A percentile compares a stretch with the other conserved stretches of the same genome.
Evolutionary conservation across 805 yeast species (phyloP).

Genomic region (Lachancea meyersii): DNA sequence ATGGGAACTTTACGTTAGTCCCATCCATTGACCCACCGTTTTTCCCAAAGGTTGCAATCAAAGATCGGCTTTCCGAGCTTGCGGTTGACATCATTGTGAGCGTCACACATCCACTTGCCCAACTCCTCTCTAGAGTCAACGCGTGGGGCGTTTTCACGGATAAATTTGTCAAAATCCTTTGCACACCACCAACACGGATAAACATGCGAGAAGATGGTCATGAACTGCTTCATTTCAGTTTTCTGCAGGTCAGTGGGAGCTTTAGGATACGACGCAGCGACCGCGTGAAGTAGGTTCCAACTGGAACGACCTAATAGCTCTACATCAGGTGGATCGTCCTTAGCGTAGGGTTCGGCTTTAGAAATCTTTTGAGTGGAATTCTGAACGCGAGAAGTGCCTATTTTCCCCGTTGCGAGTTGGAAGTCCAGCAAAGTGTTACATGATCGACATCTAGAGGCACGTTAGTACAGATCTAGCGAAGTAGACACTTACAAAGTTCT

Average conservation of each 20-base stretch:
- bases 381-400: not conserved
- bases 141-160: conserved; percentile 47
- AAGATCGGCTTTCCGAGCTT: conserved; percentile 82
- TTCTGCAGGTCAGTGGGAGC: conserved; percentile 58
- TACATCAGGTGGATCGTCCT: conserved; percentile 83
- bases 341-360: conserved; percentile 29
- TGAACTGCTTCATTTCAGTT: conserved; percentile 61
- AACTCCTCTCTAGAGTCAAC: conserved; percentile 67
- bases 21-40: conserved; percentile 96
- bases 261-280: conserved; percentile 85
- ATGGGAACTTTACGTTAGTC: conserved; percentile 32
- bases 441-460: conserved; percentile 60
- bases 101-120: conserved; percentile 89
- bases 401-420: conserved; percentile 47
- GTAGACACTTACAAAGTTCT: not conserved
- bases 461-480: conserved; percentile 3
- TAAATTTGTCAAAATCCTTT: conserved; percentile 64
- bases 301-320: conserved; percentile 73
- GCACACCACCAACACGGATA: conserved; percentile 97
- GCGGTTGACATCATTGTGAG: conserved; percentile 87
- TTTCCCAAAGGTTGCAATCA: conserved; percentile 84
- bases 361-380: not conserved
- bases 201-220: conserved; percentile 63
- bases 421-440: conserved; percentile 82
- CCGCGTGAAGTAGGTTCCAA: conserved; percentile 87